Conservation (phyloP, 805 yeast genomes). For the Kodamaea kakaduensis region DNA sequence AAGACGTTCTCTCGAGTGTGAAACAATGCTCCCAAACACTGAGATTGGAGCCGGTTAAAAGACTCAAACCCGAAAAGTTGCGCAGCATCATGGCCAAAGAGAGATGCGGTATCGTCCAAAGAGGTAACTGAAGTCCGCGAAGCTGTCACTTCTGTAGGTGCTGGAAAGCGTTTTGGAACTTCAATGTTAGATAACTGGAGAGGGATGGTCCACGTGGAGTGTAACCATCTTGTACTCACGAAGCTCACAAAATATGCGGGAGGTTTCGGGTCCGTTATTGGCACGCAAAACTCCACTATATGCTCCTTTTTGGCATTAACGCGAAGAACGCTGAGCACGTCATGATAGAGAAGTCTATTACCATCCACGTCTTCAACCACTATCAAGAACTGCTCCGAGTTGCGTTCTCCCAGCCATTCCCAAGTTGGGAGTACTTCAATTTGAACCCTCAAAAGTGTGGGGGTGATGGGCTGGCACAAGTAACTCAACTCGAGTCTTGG, state of each 20-base stretch:
- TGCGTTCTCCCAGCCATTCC: constrained; percentile 68
- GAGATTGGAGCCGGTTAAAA: constrained; percentile 76
- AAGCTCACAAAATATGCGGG: constrained; percentile 74
- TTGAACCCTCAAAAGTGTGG: constrained; percentile 60
- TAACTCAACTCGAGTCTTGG: constrained; percentile 64
- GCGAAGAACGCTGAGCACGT: constrained; percentile 48
- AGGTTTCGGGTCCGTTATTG: constrained; percentile 49
- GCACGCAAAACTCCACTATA: constrained; percentile 60
- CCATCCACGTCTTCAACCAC: constrained; percentile 84
- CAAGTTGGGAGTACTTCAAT: constrained; percentile 68
- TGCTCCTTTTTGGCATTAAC: constrained; percentile 52
- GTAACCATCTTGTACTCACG: constrained; percentile 82
- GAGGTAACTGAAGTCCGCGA: constrained; percentile 46
- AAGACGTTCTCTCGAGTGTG: constrained; percentile 56
- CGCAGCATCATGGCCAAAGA: too few relatives aligned
- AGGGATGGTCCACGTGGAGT: constrained; percentile 62
- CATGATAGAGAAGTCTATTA: constrained; percentile 60
- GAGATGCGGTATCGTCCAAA: background rate
- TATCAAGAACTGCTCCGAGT: constrained; percentile 63
- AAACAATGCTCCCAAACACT: constrained; percentile 58
- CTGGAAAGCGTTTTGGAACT: constrained; percentile 61
- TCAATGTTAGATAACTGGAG: constrained; percentile 48
- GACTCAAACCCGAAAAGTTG: constrained; percentile 42
- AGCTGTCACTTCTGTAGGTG: constrained; percentile 56
- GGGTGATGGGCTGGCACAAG: constrained; percentile 72